These are phyloP conservation scores for Actinomortierella wolfii DNA, from an alignment of 371 early-diverging fungal species.

Conservation along the genomic window DNA sequence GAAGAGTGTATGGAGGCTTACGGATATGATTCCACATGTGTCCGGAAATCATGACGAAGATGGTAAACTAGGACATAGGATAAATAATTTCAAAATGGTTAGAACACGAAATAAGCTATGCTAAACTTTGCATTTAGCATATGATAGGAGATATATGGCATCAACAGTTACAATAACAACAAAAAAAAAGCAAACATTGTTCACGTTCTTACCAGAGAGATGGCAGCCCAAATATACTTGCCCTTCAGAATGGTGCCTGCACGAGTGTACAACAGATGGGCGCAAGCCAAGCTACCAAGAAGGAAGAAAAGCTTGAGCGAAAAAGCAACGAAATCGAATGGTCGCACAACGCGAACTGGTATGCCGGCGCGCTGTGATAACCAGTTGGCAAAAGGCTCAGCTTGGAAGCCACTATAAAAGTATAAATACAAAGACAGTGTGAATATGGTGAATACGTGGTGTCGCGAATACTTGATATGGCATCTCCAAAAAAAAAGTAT, in stretches of 20 bases:
- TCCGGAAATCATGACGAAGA: constrained; percentile 79
- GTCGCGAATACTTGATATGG: constrained; percentile 4
- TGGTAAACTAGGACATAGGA: constrained; percentile 50
- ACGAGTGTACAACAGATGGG: constrained; percentile 52
- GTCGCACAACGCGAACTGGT: constrained; percentile 50
- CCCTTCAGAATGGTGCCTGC: constrained; percentile 56
- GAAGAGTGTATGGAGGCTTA: constrained; percentile 69
- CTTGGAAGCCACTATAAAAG: constrained; percentile 63
- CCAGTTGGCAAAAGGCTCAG: constrained; percentile 70
- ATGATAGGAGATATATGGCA: not conserved
- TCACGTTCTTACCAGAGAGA: constrained; percentile 50
- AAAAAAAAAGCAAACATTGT: not conserved
- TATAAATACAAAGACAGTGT: not conserved
- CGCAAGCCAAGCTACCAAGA: constrained; percentile 47
- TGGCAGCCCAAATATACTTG: constrained; percentile 64
- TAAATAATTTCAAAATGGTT: not conserved
- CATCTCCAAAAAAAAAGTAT: constrained; percentile 4
- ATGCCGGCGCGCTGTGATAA: constrained; percentile 53
- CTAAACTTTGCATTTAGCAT: not conserved
- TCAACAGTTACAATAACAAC: not conserved
- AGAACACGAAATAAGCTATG: constrained; percentile 5
- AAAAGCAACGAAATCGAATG: constrained; percentile 50
- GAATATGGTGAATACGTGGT: not conserved
- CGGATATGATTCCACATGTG: constrained; percentile 93
- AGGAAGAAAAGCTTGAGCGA: constrained; percentile 51